Base-by-base conservation (phyloP, 192 early-diverging fungal species). In the Paraglomus brasilianum region DNA sequence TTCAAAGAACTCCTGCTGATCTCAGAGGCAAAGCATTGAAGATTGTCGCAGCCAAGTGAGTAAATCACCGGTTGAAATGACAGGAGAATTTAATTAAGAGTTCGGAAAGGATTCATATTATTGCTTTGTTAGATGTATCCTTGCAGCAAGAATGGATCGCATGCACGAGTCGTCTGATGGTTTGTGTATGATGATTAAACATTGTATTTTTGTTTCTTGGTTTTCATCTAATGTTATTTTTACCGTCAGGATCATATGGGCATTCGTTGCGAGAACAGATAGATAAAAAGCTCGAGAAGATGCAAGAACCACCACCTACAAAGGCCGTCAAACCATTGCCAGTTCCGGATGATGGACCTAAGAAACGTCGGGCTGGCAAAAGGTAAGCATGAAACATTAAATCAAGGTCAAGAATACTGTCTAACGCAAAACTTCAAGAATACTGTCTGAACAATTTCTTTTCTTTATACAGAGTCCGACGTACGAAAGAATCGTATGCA, bases 271-370 rank as follows among this genome's bases (percentile, higher is more conserved):
- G 87, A 10, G 86, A 89, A 14, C 93, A 97, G 17, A 84, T 99
- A 47, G 90, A 92, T 40, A 87, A 88, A 36, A 92, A 94, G 74
- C 79, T 99, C 5, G 94, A 94, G 62, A 90, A 93, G 70, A 51
- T 93, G 57, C 77, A 87, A 53, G 91, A 93, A 68, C 91, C 97
- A 8, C 89, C 95, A 17, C 95, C 95, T 0, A 75, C 83, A 24
- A 94, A 95, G 65, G 82, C 85, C 5, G 71, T 91, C 67, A 97
- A 96, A 74, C 92, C 96, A 1, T 72, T 99, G 44, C 95, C 97
- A 8, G 85, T 94, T 7, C 97, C 97, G 5, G 85, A 90, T 64
- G 95, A 99, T 71, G 92, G 88, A 0, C 85, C 91, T 11, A 96
- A 96, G 76, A 92, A 93, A 68, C 77, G 91, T 14, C 82, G 97